Conservation (phyloP, 441 rosid genomes). For the Gossypium davidsonii region DNA sequence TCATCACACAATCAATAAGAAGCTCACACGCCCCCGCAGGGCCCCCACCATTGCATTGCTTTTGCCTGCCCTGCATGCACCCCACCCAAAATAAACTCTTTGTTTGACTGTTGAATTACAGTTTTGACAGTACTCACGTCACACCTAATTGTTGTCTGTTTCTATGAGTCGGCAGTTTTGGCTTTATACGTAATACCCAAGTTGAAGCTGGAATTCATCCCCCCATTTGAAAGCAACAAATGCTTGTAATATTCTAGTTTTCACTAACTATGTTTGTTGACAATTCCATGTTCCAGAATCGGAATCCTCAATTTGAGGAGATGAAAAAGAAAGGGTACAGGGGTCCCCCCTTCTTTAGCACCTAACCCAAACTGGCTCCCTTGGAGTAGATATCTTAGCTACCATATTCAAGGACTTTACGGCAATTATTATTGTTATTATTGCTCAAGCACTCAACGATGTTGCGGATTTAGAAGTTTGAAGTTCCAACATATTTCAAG, state of each 20-base stretch:
- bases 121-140: neutral
- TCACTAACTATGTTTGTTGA: neutral
- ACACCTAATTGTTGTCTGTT: neutral
- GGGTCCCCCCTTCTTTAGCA: conserved; percentile 1
- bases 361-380: neutral
- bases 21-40: neutral
- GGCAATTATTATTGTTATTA: neutral
- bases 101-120: neutral
- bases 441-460: neutral
- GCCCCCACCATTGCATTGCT: neutral
- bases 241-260: neutral
- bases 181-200: neutral
- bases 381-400: neutral
- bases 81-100: neutral
- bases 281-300: neutral
- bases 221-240: conserved; percentile 5
- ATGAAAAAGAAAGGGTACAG: neutral
- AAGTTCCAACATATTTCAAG: neutral
- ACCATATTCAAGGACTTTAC: neutral
- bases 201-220: neutral
- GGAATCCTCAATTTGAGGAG: neutral
- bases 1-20: neutral
- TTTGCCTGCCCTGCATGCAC: neutral
- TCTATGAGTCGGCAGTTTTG: neutral
- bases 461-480: neutral